Evolutionary conservation across 2,329 filamentous ascomycete species (phyloP).

Genomic region (Tolypocladium endophyticum): DNA sequence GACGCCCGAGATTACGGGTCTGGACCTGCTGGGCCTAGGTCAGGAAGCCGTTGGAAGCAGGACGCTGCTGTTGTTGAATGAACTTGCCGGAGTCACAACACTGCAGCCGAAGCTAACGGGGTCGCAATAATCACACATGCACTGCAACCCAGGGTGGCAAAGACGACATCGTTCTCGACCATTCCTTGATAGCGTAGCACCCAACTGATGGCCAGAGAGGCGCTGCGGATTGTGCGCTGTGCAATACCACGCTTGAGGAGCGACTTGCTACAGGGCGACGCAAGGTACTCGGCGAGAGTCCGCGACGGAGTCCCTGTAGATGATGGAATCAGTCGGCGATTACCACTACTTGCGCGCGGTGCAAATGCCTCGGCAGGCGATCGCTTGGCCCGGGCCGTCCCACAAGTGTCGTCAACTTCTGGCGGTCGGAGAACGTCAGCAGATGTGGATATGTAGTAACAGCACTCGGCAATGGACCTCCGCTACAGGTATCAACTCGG

Average conservation of each 20-base stretch:
- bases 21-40: too few species aligned
- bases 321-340: neutral
- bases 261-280: neutral
- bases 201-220: too few species aligned
- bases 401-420: neutral
- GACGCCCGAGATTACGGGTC: too few species aligned
- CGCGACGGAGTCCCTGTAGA: neutral
- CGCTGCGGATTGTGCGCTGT: too few species aligned
- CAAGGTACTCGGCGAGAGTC: too few species aligned
- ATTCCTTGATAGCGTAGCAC: neutral
- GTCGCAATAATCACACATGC: neutral
- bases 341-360: neutral
- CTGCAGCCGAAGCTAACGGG: constrained; percentile 7
- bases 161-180: neutral
- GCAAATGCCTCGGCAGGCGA: neutral
- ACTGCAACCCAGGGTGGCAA: neutral
- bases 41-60: constrained; percentile 1
- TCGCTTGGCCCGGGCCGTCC: neutral
- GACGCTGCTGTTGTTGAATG: constrained; percentile 6
- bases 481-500: neutral
- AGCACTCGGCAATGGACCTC: neutral
- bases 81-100: constrained; percentile 8
- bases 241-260: too few species aligned
- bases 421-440: neutral
- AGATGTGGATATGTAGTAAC: neutral